Evolutionary conservation across 768 basidiomycete genomes (phyloP), one percentile per base, ranked within the genome.

Genomic region (Kwoniella shandongensis): DNA sequence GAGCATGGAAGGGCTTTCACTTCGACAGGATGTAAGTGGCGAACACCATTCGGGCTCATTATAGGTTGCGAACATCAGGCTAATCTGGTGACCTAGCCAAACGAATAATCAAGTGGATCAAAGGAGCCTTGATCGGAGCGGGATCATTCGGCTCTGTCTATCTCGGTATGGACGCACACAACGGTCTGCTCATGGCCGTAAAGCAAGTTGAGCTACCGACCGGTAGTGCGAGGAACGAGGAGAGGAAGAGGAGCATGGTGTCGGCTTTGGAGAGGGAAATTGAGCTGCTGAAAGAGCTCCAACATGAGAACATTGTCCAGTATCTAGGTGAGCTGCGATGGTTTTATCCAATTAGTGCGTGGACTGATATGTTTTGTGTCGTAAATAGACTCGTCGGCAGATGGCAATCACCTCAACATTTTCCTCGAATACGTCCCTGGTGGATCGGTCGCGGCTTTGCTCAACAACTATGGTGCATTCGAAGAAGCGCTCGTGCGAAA

Each of bases 381-480:
- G 7, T 32, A 13, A 32, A 7, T 66, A 97, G 96, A 97, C 74
- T 99, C 96, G 0, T 91, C 91, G 2, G 83, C 89, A 44, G 96
- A 98, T 66, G 88, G 88, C 27, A 86, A 88, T 44, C 86, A 83
- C 75, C 82, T 99, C 53, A 97, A 97, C 76, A 97, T 97, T 72
- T 97, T 97, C 81, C 78, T 97, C 62, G 92, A 97, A 78, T 97
- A 97, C 67, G 92, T 97, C 11, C 92, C 92, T 12, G 92, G 92
- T 29, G 92, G 92, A 17, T 96, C 92, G 11, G 90, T 97, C 27
- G 86, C 91, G 1, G 89, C 91, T 0, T 79, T 96, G 1, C 78
- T 97, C 13, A 85, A 86, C 59, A 93, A 85, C 67, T 97, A 94
- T 68, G 93, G 92, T 44, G 89, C 93, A 2, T 96, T 97, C 58